Percentiles rank a stretch among this genome's conserved stretches.
phyloP scores from a whole-genome alignment of 169 alveolate species.

The Amoebophrya sp. region DNA sequence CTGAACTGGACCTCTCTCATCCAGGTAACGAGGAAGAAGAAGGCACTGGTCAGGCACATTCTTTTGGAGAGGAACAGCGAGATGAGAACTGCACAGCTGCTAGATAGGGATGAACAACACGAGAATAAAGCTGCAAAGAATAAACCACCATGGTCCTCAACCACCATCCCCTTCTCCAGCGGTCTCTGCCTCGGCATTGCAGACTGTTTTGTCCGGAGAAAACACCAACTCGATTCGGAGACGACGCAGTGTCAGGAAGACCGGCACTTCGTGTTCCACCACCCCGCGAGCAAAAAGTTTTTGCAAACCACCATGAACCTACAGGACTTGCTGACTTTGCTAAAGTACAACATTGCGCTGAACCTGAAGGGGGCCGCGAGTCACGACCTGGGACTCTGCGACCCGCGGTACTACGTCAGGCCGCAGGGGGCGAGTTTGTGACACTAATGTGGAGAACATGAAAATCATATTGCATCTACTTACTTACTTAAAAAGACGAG shows the following conservation, averaged over 20 bases:
- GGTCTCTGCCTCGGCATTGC: neutral
- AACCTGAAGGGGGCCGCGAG: neutral
- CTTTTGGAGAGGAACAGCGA: too few relatives aligned
- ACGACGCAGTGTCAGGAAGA: constrained; percentile 9
- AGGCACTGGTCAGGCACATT: too few relatives aligned
- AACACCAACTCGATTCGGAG: neutral
- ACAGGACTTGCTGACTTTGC: neutral
- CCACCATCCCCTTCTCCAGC: neutral
- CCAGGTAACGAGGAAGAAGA: too few relatives aligned
- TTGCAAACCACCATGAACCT: neutral
- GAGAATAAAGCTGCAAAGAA: too few relatives aligned
- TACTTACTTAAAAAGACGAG: too few relatives aligned
- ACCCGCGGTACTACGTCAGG: neutral
- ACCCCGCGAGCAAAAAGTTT: neutral
- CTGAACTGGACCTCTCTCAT: too few relatives aligned
- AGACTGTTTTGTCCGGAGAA: neutral
- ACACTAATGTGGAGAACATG: too few relatives aligned
- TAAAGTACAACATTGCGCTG: neutral
- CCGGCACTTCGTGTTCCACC: neutral
- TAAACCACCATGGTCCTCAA: too few relatives aligned
- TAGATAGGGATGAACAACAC: too few relatives aligned
- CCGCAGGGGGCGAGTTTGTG: neutral
- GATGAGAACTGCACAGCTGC: too few relatives aligned
- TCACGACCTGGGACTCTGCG: neutral
- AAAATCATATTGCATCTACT: too few relatives aligned